Percentiles rank a stretch among this genome's conserved stretches.
These are phyloP conservation scores for Diddensiella transvaalensis DNA, from an alignment of 805 yeast species.

Conservation along the genomic window DNA sequence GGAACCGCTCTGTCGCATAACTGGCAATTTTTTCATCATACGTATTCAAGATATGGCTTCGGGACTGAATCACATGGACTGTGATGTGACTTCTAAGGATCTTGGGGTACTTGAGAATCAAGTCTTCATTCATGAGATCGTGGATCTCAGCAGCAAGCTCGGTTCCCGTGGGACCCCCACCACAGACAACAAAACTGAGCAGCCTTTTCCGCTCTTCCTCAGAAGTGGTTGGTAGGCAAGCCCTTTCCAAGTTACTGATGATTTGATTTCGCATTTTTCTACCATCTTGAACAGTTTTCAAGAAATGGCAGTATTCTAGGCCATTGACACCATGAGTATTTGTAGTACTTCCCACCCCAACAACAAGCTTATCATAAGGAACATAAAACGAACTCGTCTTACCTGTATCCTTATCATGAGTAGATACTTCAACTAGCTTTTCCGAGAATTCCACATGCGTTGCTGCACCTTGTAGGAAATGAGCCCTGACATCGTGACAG, in stretches of 20 bases:
- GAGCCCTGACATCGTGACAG: slow-evolving; percentile 51
- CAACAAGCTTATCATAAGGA: slow-evolving; percentile 67
- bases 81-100: slow-evolving; percentile 59
- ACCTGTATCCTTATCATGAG: slow-evolving; percentile 41
- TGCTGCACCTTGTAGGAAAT: slow-evolving; percentile 60
- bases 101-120: slow-evolving; percentile 54
- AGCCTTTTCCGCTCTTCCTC: slow-evolving; percentile 60
- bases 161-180: slow-evolving; percentile 76
- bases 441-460: slow-evolving; percentile 55
- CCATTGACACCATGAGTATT: slow-evolving; percentile 72
- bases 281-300: slow-evolving; percentile 68
- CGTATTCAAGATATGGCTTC: slow-evolving; percentile 64
- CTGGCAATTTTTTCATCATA: slow-evolving; percentile 62
- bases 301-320: slow-evolving; percentile 54
- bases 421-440: slow-evolving; percentile 54
- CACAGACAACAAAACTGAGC: slow-evolving; percentile 63
- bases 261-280: slow-evolving; percentile 52
- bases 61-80: slow-evolving; percentile 66
- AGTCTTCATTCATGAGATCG: slow-evolving; percentile 63
- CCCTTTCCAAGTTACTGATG: slow-evolving; percentile 53
- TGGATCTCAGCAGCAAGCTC: slow-evolving; percentile 71
- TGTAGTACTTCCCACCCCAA: slow-evolving; percentile 66
- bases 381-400: slow-evolving; percentile 48
- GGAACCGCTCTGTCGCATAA: slow-evolving; percentile 61
- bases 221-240: slow-evolving; percentile 61